Base-by-base conservation (phyloP, 352 stramenopile genomes). In the Globisporangium iwayamae region DNA sequence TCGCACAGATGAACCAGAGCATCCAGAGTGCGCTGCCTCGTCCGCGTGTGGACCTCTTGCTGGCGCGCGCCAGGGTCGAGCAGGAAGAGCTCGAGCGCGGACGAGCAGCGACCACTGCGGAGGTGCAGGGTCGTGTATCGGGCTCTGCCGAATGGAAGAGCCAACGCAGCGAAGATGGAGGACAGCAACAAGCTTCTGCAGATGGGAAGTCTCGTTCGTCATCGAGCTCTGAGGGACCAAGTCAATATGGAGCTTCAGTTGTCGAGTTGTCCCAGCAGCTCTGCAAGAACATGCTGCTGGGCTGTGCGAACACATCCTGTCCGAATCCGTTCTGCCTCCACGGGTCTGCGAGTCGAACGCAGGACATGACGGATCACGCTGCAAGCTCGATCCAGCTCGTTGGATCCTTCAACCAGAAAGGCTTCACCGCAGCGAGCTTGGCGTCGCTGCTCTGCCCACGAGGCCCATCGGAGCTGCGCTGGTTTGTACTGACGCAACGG, bases 141-240 rank as follows among this genome's bases (percentile, higher is more conserved):
- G 87, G 87, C 3, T 95, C 87, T 5, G 68, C 69, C 5, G 85
- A 94, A 43, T 95, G 87, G 87, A 91, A 90, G 59, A 85, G 61
- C 54, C 72, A 83, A 43, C 75, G 87, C 9, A 76, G 75, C 5
- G 87, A 95, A 79, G 78, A 87, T 53, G 87, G 85, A 32, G 8
- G n/a, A 68, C 43, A 36, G 32, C 39, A 47, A 34, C 13, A 54
- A 43, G 18, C 16, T 1, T 30, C 30, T 9, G 3, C 6, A 11
- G 51, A 43, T 43, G 28, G 51, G 7, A 56, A 39, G 14, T 4
- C 50, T 16, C 41, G 11, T n/a, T 14, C 22, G 32, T 38, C 32
- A 11, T 32, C 36, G 14, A 58, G 25, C 41, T 16, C n/a, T 2
- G 14, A n/a, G 16, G 0, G 6, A 20, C 20, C 55, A 16, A 39